These are phyloP conservation scores for Polychaeton citri DNA, from an alignment of 2,329 filamentous ascomycete species.

Conservation along the genomic window DNA sequence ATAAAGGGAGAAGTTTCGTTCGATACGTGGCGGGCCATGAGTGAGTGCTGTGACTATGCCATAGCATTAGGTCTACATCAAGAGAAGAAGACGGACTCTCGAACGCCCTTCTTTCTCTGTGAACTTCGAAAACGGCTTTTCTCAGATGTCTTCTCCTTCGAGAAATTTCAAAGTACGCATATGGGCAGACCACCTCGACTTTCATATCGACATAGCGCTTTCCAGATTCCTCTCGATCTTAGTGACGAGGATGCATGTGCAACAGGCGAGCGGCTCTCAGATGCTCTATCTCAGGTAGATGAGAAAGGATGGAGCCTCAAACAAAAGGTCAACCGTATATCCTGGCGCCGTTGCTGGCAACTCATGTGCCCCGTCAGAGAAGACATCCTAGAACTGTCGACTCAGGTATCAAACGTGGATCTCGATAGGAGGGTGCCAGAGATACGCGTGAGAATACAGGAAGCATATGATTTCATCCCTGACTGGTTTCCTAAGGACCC, in stretches of 20 bases:
- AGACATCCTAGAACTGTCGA: slow-evolving; percentile 45
- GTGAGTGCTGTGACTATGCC: slow-evolving; percentile 15
- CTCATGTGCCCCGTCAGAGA: slow-evolving; percentile 40
- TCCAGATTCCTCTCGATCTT: slow-evolving; percentile 43
- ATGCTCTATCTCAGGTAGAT: slow-evolving; percentile 30
- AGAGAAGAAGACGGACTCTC: slow-evolving; percentile 16
- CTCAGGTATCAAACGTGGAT: slow-evolving; percentile 28
- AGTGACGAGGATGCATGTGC: slow-evolving; percentile 36
- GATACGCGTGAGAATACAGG: slow-evolving; percentile 24
- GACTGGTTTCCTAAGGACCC: slow-evolving; percentile 12
- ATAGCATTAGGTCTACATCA: slow-evolving; percentile 23
- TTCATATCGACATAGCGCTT: slow-evolving; percentile 38
- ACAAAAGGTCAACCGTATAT: slow-evolving; percentile 31
- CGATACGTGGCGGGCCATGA: neutral
- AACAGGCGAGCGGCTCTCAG: slow-evolving; percentile 27
- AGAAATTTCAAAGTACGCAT: slow-evolving; percentile 21
- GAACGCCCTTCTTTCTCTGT: slow-evolving; percentile 21
- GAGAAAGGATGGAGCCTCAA: slow-evolving; percentile 39
- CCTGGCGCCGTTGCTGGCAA: slow-evolving; percentile 33
- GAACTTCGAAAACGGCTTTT: slow-evolving; percentile 22
- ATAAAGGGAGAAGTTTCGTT: neutral
- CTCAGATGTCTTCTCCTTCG: slow-evolving; percentile 18
- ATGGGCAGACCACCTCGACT: slow-evolving; percentile 37
- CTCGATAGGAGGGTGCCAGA: slow-evolving; percentile 26
- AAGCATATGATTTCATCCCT: slow-evolving; percentile 23